These are phyloP conservation scores for Mycena sp. DNA, from an alignment of 1,284 basidiomycete genomes.

Conservation along the genomic window DNA sequence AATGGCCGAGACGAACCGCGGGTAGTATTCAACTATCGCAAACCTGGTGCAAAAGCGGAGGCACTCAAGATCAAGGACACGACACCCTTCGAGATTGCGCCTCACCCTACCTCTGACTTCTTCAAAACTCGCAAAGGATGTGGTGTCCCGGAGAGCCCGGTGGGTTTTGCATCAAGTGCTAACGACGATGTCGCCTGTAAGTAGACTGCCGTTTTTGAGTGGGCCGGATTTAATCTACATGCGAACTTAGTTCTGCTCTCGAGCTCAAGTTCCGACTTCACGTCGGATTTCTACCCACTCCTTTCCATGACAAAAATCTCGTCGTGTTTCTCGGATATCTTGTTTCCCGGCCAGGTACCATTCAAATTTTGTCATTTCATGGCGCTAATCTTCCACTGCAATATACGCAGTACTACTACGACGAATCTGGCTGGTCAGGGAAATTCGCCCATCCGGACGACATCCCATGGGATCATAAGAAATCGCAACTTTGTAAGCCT, in stretches of 20 bases:
- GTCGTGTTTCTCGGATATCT: conserved; percentile 26
- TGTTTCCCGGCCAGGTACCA: conserved; percentile 19
- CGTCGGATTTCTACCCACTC: conserved; percentile 21
- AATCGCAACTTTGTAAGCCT: conserved; percentile 10
- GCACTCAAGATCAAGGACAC: neutral
- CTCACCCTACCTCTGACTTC: conserved; percentile 15
- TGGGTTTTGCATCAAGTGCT: conserved; percentile 5
- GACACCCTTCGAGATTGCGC: conserved; percentile 12
- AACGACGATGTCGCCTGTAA: conserved; percentile 17
- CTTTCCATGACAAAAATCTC: conserved; percentile 24
- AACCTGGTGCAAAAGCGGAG: neutral
- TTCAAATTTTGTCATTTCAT: too few relatives aligned
- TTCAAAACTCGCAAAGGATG: conserved; percentile 12
- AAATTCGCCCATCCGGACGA: conserved; percentile 5
- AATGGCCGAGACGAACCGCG: conserved; percentile 25
- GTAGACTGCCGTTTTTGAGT: neutral
- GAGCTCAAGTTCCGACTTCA: too few relatives aligned
- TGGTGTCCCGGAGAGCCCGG: neutral
- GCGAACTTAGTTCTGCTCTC: conserved; percentile 5
- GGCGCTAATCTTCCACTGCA: neutral
- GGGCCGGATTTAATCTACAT: neutral
- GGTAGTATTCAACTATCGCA: conserved; percentile 15
- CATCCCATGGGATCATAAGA: conserved; percentile 19
- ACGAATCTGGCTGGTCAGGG: conserved; percentile 11
- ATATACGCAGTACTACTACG: conserved; percentile 12